Conservation (phyloP, 139 green algal species). For the Yamagishiella unicocca region DNA sequence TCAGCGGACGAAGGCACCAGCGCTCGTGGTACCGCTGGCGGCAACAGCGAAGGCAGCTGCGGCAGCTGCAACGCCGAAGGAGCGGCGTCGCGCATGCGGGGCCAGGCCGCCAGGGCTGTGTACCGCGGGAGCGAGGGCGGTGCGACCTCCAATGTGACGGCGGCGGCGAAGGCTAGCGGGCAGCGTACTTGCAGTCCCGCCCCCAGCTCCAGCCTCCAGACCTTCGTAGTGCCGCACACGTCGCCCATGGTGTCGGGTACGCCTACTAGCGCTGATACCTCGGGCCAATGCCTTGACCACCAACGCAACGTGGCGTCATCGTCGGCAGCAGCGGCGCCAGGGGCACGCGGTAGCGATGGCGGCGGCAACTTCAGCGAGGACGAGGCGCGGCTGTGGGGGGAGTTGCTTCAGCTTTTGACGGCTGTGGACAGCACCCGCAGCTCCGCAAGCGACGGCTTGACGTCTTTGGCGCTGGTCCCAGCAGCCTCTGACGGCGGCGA, state of each 20-base stretch:
- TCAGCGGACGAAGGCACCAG: background rate
- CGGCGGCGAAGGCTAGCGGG: too few species aligned
- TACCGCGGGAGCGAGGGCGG: too few species aligned
- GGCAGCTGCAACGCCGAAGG: background rate
- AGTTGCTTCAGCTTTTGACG: constrained; percentile 1
- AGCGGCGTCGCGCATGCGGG: too few species aligned
- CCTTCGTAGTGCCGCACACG: too few species aligned
- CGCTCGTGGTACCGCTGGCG: background rate
- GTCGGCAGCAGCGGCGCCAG: background rate
- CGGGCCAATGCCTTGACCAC: background rate
- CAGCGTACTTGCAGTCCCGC: too few species aligned
- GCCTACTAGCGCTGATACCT: background rate
- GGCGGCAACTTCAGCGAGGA: background rate
- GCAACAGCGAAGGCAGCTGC: background rate
- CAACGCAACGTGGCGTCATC: background rate
- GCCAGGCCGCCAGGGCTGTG: too few species aligned
- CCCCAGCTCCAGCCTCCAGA: too few species aligned
- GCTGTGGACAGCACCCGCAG: background rate
- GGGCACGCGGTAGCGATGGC: background rate
- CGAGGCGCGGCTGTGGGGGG: constrained; percentile 23
- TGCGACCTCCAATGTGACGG: too few species aligned
- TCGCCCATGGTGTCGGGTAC: too few species aligned
- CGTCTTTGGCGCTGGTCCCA: background rate
- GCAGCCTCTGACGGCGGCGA: background rate
- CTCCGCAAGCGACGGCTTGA: background rate